These are phyloP conservation scores for Earliella scabrosa DNA, from an alignment of 1,284 basidiomycete species.

Conservation along the genomic window DNA sequence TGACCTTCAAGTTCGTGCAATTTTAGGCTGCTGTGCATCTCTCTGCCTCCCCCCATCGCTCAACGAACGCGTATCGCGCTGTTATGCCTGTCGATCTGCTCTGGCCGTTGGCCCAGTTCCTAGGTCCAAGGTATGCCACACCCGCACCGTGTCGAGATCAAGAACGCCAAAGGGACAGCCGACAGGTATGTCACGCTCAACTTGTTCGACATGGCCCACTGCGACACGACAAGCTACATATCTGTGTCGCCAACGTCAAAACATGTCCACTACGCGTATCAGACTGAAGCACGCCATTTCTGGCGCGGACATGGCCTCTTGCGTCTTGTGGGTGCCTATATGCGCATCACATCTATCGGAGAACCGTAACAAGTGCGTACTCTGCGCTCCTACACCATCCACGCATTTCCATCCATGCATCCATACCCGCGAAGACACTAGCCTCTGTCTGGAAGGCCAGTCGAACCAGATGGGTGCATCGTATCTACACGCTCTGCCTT, in stretches of 20 bases:
- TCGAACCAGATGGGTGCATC: too few relatives aligned
- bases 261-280: background rate
- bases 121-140: too few relatives aligned
- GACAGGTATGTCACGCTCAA: background rate
- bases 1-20: background rate
- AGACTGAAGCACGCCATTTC: background rate
- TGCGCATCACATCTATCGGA: background rate
- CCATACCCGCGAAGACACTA: too few relatives aligned
- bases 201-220: background rate
- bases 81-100: too few relatives aligned
- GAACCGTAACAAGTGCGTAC: background rate
- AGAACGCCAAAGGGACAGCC: background rate
- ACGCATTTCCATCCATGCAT: too few relatives aligned
- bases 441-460: too few relatives aligned
- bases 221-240: background rate
- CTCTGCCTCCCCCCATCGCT: background rate
- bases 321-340: slow-evolving; percentile 6
- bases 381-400: too few relatives aligned
- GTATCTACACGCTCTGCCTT: too few relatives aligned
- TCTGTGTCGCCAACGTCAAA: too few relatives aligned
- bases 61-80: background rate
- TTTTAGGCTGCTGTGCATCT: background rate
- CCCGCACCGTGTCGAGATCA: too few relatives aligned
- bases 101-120: too few relatives aligned
- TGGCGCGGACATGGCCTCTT: background rate